phyloP scores from a whole-genome alignment of 1,284 basidiomycete species.

The Cystobasidium pallidum region DNA sequence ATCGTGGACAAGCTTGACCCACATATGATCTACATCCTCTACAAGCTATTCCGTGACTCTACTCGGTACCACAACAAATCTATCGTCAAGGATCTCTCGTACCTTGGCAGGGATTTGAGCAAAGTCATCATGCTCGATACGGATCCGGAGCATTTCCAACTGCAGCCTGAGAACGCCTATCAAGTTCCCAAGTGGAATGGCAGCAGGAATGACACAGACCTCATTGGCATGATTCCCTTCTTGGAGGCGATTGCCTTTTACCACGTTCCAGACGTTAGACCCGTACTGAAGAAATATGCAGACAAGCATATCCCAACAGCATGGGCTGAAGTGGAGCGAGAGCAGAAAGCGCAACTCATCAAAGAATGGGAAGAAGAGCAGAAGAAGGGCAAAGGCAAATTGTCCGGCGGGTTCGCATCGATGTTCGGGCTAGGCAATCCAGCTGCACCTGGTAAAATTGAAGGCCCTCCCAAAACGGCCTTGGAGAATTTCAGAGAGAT shows the following conservation, averaged over 20 bases:
- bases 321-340: constrained; percentile 83
- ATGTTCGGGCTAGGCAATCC: constrained; percentile 32
- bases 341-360: constrained; percentile 73
- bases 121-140: constrained; percentile 91
- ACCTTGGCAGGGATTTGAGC: constrained; percentile 87
- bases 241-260: constrained; percentile 66
- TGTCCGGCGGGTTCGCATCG: constrained; percentile 45
- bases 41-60: constrained; percentile 87
- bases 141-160: constrained; percentile 71
- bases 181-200: constrained; percentile 81
- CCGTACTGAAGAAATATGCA: constrained; percentile 78
- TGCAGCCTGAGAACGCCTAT: constrained; percentile 89
- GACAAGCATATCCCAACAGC: constrained; percentile 87
- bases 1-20: constrained; percentile 93
- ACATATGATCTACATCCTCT: constrained; percentile 83
- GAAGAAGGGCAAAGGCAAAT: constrained; percentile 51
- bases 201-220: constrained; percentile 64
- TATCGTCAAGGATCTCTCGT: constrained; percentile 73
- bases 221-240: constrained; percentile 92
- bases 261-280: constrained; percentile 71
- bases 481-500: constrained; percentile 87
- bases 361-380: constrained; percentile 78
- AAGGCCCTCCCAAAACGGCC: constrained; percentile 64
- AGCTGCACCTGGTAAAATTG: constrained; percentile 59
- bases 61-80: constrained; percentile 74